Base-by-base conservation (phyloP, 345 rosid species). In the Bruguiera gymnorhiza region DNA sequence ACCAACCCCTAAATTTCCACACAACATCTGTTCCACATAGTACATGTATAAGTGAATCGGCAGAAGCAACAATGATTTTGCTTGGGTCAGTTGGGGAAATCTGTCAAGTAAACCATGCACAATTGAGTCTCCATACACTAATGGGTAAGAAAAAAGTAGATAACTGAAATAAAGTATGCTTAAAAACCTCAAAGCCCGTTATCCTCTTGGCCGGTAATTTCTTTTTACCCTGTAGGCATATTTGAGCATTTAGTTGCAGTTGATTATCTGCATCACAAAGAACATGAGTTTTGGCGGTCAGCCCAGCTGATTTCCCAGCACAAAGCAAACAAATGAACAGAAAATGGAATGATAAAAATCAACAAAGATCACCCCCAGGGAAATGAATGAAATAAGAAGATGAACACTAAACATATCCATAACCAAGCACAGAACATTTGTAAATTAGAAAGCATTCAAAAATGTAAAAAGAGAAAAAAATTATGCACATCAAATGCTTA, bases 161-260 rank as follows among this genome's bases (percentile, higher is more conserved):
- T 4, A 21, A 54, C 11, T 6, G 30, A 55, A 55, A 55, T 21
- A 55, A 55, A 27, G 23, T 23, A 60, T 16, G 26, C 43, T 37
- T 29, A 24, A 56, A 26, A 39, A 81, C 85, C 87, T 84, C 82
- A 62, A 84, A 79, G 63, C 85, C 80, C 62, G 85, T 84, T 65
- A 84, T 81, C 80, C 83, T 81, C 75, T 78, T 74, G 73, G n/a
- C 68, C 11, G 70, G 37, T 23, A 83, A 81, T 71, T 81, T 83
- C 76, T 77, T 83, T 70, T 83, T 83, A 39, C 85, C 55, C 76
- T 61, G 70, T 30, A 84, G 55, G 70, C 77, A 72, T 55, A 77
- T 48, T 67, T 76, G 78, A n/a, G 75, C 67, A 63, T 59, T 27
- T 37, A 70, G 75, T 65, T 69, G 82, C 75, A 81, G 70, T 39